Conservation (phyloP, 176 grass and related monocot genomes). For the Eremochloa ophiuroides region DNA sequence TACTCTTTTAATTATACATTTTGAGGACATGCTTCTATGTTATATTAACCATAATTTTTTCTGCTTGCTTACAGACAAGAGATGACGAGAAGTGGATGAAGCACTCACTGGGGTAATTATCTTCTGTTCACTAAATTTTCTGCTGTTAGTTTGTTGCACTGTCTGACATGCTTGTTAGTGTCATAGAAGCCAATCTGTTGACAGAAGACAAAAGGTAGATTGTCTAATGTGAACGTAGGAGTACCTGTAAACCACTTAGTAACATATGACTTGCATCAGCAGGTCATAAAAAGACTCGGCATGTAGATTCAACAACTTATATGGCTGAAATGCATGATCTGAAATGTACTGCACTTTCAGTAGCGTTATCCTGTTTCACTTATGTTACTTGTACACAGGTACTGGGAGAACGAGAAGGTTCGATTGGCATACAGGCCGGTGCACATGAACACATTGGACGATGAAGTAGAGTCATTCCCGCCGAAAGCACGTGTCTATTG, state of each 20-base stretch:
- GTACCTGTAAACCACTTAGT: not conserved
- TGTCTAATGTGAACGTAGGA: not conserved
- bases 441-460: slow-evolving; percentile 85
- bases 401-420: slow-evolving; percentile 84
- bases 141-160: not conserved
- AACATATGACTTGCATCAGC: not conserved
- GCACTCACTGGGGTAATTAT: slow-evolving; percentile 73
- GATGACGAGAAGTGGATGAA: slow-evolving; percentile 81
- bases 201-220: not conserved
- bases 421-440: slow-evolving; percentile 72
- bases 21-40: not conserved
- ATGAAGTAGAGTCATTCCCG: slow-evolving; percentile 73
- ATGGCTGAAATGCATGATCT: not conserved
- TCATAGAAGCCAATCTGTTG: not conserved
- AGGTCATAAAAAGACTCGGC: not conserved
- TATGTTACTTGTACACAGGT: slow-evolving; percentile 35
- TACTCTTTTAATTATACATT: not conserved
- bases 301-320: not conserved
- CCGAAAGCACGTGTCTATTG: slow-evolving; percentile 85
- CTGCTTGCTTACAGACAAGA: slow-evolving; percentile 64
- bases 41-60: not conserved
- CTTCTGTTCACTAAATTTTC: not conserved
- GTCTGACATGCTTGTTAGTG: not conserved
- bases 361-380: not conserved
- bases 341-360: not conserved